A percentile compares a stretch with the other conserved stretches of the same genome.
These are phyloP conservation scores for Plantago coronopus DNA, from an alignment of 305 asterid genomes.

Conservation along the genomic window DNA sequence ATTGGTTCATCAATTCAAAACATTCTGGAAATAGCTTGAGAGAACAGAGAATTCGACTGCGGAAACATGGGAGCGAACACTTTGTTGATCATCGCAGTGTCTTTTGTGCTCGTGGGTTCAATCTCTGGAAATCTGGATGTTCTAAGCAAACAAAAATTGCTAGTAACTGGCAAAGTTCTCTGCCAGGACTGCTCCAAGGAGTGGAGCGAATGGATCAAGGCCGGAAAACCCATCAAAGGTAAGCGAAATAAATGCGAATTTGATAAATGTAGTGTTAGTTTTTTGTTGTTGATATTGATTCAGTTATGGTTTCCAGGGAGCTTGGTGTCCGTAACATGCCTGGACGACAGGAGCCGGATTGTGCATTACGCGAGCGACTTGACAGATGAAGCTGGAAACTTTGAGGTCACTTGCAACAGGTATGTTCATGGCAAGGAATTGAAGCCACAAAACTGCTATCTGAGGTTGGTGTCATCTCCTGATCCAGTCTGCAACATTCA, in stretches of 20 bases:
- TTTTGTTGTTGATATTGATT: neutral
- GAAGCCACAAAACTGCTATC: conserved; percentile 50
- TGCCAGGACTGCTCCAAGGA: conserved; percentile 81
- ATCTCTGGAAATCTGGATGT: conserved; percentile 19
- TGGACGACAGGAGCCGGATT: conserved; percentile 63
- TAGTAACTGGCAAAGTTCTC: conserved; percentile 65
- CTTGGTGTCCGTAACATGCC: conserved; percentile 66
- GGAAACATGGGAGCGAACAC: conserved; percentile 25
- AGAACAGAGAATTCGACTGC: neutral
- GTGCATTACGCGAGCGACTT: conserved; percentile 68
- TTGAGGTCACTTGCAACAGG: conserved; percentile 44
- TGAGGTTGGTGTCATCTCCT: conserved; percentile 76
- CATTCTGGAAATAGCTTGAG: neutral
- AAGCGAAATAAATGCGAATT: neutral
- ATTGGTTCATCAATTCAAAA: neutral
- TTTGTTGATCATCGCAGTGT: conserved; percentile 33
- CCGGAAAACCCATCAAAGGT: conserved; percentile 74
- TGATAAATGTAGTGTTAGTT: too few relatives aligned
- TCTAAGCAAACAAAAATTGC: conserved; percentile 34
- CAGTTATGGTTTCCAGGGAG: conserved; percentile 34
- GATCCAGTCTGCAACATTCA: conserved; percentile 76
- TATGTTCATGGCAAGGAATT: conserved; percentile 42
- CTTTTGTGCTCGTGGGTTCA: conserved; percentile 25
- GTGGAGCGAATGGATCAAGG: conserved; percentile 71
- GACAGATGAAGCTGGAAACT: conserved; percentile 58